Conservation (phyloP, 2,329 filamentous ascomycete genomes). For the Anisogramma anomala region DNA sequence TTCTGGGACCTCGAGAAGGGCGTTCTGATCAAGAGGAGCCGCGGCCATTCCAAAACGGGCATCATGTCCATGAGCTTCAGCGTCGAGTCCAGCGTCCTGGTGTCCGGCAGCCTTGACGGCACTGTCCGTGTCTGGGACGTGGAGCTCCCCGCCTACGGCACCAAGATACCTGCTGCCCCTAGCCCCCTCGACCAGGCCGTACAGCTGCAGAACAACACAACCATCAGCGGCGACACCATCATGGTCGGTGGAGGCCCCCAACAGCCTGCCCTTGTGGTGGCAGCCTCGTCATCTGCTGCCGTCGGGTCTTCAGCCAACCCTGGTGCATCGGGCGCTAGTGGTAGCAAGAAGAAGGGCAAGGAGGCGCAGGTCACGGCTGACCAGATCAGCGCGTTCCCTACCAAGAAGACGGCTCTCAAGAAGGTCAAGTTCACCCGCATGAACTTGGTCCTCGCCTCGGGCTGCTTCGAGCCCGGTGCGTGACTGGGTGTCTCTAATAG, state of each 20-base stretch:
- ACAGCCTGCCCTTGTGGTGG: slow-evolving; percentile 30
- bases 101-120: slow-evolving; percentile 82
- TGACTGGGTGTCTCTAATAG: neutral
- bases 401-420: slow-evolving; percentile 91
- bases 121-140: slow-evolving; percentile 95
- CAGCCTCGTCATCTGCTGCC: slow-evolving; percentile 19
- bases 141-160: slow-evolving; percentile 55
- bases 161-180: slow-evolving; percentile 33
- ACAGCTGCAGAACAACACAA: slow-evolving; percentile 21
- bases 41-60: slow-evolving; percentile 84
- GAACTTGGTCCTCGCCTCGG: slow-evolving; percentile 84
- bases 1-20: slow-evolving; percentile 92
- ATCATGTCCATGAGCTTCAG: slow-evolving; percentile 92
- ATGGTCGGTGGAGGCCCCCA: slow-evolving; percentile 25
- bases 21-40: slow-evolving; percentile 77
- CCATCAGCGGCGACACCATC: slow-evolving; percentile 27
- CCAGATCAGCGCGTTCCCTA: slow-evolving; percentile 88
- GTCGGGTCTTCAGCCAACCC: slow-evolving; percentile 24
- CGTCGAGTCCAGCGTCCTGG: slow-evolving; percentile 80
- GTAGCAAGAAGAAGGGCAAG: slow-evolving; percentile 66
- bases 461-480: slow-evolving; percentile 42
- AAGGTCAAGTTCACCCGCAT: slow-evolving; percentile 89
- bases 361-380: slow-evolving; percentile 84
- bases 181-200: slow-evolving; percentile 19
- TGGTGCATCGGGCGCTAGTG: slow-evolving; percentile 17